phyloP scores from a whole-genome alignment of 169 alveolate species.

The Plasmodium coatneyi region DNA sequence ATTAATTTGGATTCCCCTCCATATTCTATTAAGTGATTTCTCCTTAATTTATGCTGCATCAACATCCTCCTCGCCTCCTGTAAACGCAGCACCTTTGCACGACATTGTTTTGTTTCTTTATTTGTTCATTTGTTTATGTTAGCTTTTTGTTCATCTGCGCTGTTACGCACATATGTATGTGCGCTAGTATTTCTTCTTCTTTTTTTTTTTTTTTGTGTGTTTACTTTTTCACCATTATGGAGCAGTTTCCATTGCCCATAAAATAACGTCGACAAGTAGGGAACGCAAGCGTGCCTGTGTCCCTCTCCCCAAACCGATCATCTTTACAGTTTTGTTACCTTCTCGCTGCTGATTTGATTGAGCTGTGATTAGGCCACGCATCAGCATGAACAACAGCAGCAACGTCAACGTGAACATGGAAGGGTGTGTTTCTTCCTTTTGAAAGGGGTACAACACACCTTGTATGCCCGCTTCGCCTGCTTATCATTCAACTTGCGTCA shows the following conservation, averaged over 20 bases:
- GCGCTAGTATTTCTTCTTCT: background rate
- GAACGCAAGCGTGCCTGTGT: background rate
- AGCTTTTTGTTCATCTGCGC: background rate
- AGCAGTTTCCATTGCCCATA: background rate
- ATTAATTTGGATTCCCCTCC: background rate
- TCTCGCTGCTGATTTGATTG: background rate
- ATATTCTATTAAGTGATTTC: background rate
- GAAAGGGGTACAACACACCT: background rate
- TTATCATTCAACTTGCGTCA: background rate
- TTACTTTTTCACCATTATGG: background rate
- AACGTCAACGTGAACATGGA: background rate
- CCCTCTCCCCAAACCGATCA: background rate
- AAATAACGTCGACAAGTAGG: background rate
- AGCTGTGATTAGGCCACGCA: background rate
- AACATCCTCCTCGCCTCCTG: background rate
- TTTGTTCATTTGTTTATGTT: background rate
- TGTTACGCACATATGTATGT: background rate
- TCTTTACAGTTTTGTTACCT: background rate
- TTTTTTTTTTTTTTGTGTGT: background rate
- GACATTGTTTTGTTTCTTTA: background rate
- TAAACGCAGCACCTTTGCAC: background rate
- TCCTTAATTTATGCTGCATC: background rate
- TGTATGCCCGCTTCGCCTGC: background rate
- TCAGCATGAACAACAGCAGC: background rate
- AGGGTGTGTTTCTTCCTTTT: background rate